A percentile compares a stretch with the other conserved stretches of the same genome.
These are phyloP conservation scores for Candida incommunis DNA, from an alignment of 805 yeast species.

Conservation along the genomic window DNA sequence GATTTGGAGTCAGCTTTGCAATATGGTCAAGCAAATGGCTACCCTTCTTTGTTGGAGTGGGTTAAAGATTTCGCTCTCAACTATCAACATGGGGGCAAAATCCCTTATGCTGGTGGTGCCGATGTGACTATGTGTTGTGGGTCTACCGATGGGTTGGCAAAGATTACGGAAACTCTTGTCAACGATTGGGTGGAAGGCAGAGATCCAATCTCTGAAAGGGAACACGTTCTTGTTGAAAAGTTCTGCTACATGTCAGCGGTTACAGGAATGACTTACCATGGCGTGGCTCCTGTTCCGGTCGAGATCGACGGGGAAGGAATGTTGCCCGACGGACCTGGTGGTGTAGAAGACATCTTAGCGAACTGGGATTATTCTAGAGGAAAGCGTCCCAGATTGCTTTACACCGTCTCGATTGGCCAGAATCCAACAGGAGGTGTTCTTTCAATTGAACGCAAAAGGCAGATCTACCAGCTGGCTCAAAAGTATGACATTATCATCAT, in stretches of 20 bases:
- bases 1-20: slow-evolving; percentile 64
- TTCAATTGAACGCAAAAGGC: slow-evolving; percentile 38
- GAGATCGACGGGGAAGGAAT: slow-evolving; percentile 54
- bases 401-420: slow-evolving; percentile 71
- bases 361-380: slow-evolving; percentile 41
- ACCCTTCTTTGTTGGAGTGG: slow-evolving; percentile 52
- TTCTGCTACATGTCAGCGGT: slow-evolving; percentile 63
- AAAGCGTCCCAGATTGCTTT: slow-evolving; percentile 30
- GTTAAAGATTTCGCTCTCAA: slow-evolving; percentile 45
- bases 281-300: slow-evolving; percentile 49
- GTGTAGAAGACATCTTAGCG: slow-evolving; percentile 37
- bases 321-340: slow-evolving; percentile 43
- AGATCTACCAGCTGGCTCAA: slow-evolving; percentile 45
- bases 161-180: slow-evolving; percentile 10
- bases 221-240: slow-evolving; percentile 61
- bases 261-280: slow-evolving; percentile 51
- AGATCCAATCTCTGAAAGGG: slow-evolving; percentile 28
- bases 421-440: slow-evolving; percentile 73
- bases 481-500: slow-evolving; percentile 57
- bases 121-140: slow-evolving; percentile 11
- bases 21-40: slow-evolving; percentile 80
- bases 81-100: slow-evolving; percentile 2
- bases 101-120: slow-evolving; percentile 12
- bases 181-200: neutral
- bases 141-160: slow-evolving; percentile 16